These are phyloP conservation scores for Fraxinus latifolia DNA, from an alignment of 305 asterid species.

Conservation along the genomic window DNA sequence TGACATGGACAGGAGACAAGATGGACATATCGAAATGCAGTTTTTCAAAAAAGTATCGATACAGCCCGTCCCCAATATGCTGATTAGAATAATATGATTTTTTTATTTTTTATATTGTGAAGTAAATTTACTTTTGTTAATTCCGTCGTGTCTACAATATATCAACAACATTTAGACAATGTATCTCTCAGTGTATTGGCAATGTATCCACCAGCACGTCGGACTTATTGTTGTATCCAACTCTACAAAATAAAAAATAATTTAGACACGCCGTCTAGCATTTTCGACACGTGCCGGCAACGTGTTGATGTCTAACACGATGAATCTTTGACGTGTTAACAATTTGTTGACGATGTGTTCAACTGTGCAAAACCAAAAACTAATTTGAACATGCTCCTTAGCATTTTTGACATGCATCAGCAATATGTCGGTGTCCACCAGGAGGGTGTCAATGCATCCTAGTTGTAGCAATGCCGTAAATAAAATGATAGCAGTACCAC, in stretches of 20 bases:
- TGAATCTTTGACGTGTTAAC: not conserved
- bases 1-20: not conserved
- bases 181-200: not conserved
- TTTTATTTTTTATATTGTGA: not conserved
- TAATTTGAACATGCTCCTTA: not conserved
- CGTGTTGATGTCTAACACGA: not conserved
- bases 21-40: not conserved
- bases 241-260: not conserved
- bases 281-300: not conserved
- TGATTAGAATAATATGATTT: not conserved
- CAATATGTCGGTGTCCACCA: not conserved
- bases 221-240: not conserved
- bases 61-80: not conserved
- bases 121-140: not conserved
- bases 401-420: not conserved
- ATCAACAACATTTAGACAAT: not conserved
- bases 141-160: not conserved
- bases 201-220: not conserved
- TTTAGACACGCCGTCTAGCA: not conserved
- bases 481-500: not conserved
- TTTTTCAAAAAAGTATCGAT: not conserved
- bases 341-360: not conserved
- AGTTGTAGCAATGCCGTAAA: slow-evolving; percentile 2
- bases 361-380: not conserved
- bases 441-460: not conserved